Evolutionary conservation across 768 basidiomycete genomes (phyloP).

Genomic region (Neoboletus subvelutipes): DNA sequence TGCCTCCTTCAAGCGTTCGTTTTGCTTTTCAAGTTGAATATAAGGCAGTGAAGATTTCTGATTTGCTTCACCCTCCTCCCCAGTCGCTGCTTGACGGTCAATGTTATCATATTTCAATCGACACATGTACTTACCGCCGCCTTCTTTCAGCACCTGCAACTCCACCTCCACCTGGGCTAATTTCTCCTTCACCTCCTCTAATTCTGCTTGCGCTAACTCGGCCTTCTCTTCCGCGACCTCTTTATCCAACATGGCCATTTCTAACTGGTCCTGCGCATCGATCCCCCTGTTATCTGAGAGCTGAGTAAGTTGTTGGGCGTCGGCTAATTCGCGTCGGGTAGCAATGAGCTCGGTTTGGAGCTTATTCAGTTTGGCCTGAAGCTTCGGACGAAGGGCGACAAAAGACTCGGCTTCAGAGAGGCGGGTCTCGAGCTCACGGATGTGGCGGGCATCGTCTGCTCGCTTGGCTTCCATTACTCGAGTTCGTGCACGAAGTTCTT

Average conservation of each 20-base stretch:
- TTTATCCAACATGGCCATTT: conserved; percentile 94
- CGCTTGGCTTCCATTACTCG: conserved; percentile 86
- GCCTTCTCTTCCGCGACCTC: conserved; percentile 95
- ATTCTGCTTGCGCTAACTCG: conserved; percentile 72
- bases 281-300: conserved; percentile 67
- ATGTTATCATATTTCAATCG: neutral
- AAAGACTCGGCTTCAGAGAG: conserved; percentile 83
- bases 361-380: conserved; percentile 82
- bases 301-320: conserved; percentile 71
- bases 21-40: conserved; percentile 94
- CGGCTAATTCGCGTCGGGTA: conserved; percentile 73
- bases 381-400: conserved; percentile 80
- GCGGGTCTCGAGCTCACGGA: conserved; percentile 84
- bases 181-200: conserved; percentile 78
- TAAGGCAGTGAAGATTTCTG: conserved; percentile 63
- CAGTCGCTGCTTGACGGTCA: conserved; percentile 19
- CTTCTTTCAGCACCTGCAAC: conserved; percentile 72
- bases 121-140: conserved; percentile 28
- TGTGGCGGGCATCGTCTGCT: conserved; percentile 78
- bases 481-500: conserved; percentile 81
- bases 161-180: conserved; percentile 82
- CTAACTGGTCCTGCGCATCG: conserved; percentile 86
- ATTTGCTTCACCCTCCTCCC: conserved; percentile 32
- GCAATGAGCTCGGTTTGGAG: conserved; percentile 79
- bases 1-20: conserved; percentile 93